These are phyloP conservation scores for Gymnopus androsaceus DNA, from an alignment of 1,284 basidiomycete genomes.

Conservation along the genomic window DNA sequence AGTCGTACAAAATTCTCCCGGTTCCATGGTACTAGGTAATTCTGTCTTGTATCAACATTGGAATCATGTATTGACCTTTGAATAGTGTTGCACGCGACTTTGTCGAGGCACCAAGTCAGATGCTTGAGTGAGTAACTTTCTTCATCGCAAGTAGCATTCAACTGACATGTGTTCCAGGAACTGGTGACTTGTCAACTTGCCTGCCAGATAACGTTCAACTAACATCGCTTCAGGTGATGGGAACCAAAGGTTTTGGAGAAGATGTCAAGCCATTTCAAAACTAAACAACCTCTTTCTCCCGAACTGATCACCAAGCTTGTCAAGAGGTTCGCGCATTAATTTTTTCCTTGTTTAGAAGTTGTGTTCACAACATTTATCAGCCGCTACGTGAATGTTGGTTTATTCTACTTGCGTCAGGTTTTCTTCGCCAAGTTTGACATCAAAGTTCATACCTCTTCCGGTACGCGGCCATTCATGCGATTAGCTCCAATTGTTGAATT, in stretches of 20 bases:
- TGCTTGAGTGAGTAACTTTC: too few relatives aligned
- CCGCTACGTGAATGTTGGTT: constrained; percentile 78
- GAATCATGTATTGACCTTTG: background rate
- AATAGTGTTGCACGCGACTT: constrained; percentile 76
- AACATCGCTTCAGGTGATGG: constrained; percentile 58
- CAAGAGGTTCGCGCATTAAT: constrained; percentile 52
- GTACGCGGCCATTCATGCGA: constrained; percentile 31
- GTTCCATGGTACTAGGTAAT: constrained; percentile 76
- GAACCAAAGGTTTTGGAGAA: constrained; percentile 69
- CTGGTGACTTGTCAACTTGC: constrained; percentile 49
- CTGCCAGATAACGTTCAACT: background rate
- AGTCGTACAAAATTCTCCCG: constrained; percentile 71
- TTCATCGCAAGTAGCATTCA: too few relatives aligned
- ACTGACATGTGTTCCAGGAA: too few relatives aligned
- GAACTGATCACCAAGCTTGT: constrained; percentile 81
- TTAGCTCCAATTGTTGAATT: background rate
- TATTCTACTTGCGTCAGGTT: constrained; percentile 79
- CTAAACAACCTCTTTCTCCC: constrained; percentile 67
- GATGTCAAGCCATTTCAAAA: constrained; percentile 81
- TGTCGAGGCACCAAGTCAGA: constrained; percentile 85
- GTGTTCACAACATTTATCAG: constrained; percentile 34
- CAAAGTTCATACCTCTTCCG: constrained; percentile 72
- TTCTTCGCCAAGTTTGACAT: constrained; percentile 84
- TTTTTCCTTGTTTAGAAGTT: background rate
- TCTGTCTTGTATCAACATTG: too few relatives aligned